Conservation (phyloP, 352 stramenopile genomes). For the Globisporangium canariense region DNA sequence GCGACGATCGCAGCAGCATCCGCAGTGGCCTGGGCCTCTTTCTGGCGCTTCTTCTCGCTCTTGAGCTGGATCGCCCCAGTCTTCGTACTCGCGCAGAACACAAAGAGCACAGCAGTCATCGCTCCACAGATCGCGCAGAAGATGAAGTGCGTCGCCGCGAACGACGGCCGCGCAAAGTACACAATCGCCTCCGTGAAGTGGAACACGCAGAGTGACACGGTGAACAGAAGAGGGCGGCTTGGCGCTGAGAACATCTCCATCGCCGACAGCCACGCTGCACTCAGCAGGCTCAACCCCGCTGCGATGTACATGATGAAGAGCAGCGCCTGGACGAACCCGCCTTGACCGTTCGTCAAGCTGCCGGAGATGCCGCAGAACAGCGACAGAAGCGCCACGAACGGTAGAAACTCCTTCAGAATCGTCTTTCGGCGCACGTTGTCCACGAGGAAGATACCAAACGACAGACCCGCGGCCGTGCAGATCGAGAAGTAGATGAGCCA, state of each 20-base stretch:
- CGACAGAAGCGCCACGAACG: constrained; percentile 60
- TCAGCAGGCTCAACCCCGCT: constrained; percentile 65
- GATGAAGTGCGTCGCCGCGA: constrained; percentile 56
- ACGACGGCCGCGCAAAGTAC: constrained; percentile 57
- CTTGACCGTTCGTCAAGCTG: constrained; percentile 30
- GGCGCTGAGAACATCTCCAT: constrained; percentile 81
- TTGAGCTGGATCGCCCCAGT: constrained; percentile 83
- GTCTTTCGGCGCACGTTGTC: constrained; percentile 87
- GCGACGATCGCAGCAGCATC: constrained; percentile 22
- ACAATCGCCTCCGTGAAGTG: constrained; percentile 54
- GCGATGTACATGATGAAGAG: constrained; percentile 65
- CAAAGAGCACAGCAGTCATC: constrained; percentile 65
- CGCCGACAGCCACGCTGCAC: constrained; percentile 65
- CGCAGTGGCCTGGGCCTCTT: constrained; percentile 26
- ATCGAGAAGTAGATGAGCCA: constrained; percentile 58
- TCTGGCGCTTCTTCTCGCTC: constrained; percentile 73
- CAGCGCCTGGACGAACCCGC: constrained; percentile 41
- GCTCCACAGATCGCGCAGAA: constrained; percentile 35
- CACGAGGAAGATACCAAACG: constrained; percentile 76
- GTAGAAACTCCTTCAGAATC: constrained; percentile 86
- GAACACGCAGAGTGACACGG: constrained; percentile 64
- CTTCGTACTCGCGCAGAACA: constrained; percentile 79
- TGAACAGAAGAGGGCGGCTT: constrained; percentile 61
- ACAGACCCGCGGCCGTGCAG: constrained; percentile 43
- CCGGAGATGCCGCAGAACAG: constrained; percentile 59